These are phyloP conservation scores for Panicum hallii DNA, from an alignment of 202 grass and related monocot species.

Conservation along the genomic window DNA sequence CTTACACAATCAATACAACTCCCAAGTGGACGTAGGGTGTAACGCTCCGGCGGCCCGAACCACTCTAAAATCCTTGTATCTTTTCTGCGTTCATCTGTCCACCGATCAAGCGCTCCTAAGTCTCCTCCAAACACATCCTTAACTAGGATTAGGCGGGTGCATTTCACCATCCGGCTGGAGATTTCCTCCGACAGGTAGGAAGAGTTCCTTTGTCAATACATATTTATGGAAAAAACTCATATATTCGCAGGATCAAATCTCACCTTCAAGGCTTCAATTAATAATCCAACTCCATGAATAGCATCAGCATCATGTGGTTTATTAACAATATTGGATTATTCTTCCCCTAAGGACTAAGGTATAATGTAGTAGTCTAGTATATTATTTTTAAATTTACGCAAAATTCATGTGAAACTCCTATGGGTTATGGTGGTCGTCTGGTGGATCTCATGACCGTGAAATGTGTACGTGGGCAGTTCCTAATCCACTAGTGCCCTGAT, in stretches of 20 bases:
- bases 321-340: background rate
- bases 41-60: no score
- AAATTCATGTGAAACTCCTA: background rate
- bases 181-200: no score
- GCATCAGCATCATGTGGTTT: background rate
- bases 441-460: background rate
- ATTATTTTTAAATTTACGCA: background rate
- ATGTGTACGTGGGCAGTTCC: background rate
- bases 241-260: background rate
- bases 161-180: no score
- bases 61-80: no score
- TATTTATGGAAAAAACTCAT: background rate
- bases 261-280: background rate
- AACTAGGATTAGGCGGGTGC: no score
- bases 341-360: background rate
- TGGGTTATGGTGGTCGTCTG: background rate
- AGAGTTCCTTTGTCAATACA: background rate
- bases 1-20: no score
- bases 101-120: no score
- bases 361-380: background rate
- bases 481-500: slow-evolving; percentile 21
- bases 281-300: background rate
- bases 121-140: no score
- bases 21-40: no score
- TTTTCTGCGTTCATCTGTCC: no score